Conservation (phyloP, 352 stramenopile genomes). For the Pythium brachiatum region DNA sequence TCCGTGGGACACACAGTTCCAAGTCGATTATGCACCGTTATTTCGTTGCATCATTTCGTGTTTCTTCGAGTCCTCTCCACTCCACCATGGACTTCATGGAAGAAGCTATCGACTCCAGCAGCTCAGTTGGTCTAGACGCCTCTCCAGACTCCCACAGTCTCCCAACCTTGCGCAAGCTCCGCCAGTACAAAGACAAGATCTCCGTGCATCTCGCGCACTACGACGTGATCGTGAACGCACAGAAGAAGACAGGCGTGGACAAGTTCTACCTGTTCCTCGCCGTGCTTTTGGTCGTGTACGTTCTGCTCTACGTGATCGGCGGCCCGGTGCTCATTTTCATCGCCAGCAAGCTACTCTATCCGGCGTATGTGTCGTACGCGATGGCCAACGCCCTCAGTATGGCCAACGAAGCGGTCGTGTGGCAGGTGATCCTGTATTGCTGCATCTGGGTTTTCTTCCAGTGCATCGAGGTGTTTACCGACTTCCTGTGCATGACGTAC, state of each 20-base stretch:
- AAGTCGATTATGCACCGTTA: too few relatives aligned
- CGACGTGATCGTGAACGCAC: constrained; percentile 78
- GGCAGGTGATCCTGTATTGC: constrained; percentile 90
- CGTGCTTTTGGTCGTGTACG: constrained; percentile 40
- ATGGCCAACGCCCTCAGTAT: constrained; percentile 69
- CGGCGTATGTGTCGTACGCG: constrained; percentile 88
- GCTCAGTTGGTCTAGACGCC: not conserved
- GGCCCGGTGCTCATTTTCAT: constrained; percentile 75
- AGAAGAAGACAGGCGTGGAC: constrained; percentile 83
- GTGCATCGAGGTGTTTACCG: constrained; percentile 89
- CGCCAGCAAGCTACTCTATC: constrained; percentile 86
- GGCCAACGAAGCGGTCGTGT: constrained; percentile 81
- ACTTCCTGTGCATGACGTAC: constrained; percentile 76
- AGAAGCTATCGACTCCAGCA: constrained; percentile 13
- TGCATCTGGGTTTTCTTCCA: constrained; percentile 97
- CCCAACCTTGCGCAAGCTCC: constrained; percentile 65
- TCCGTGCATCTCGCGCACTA: constrained; percentile 74
- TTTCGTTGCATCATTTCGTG: constrained; percentile 15
- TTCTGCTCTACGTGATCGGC: constrained; percentile 78
- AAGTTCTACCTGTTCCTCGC: constrained; percentile 87
- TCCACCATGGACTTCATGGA: too few relatives aligned
- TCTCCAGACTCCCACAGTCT: not conserved
- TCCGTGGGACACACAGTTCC: too few relatives aligned
- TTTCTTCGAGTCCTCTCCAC: constrained; percentile 9
- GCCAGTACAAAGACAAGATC: constrained; percentile 86